phyloP scores from a whole-genome alignment of 2,329 filamentous ascomycete species.

The Colletotrichum godetiae region DNA sequence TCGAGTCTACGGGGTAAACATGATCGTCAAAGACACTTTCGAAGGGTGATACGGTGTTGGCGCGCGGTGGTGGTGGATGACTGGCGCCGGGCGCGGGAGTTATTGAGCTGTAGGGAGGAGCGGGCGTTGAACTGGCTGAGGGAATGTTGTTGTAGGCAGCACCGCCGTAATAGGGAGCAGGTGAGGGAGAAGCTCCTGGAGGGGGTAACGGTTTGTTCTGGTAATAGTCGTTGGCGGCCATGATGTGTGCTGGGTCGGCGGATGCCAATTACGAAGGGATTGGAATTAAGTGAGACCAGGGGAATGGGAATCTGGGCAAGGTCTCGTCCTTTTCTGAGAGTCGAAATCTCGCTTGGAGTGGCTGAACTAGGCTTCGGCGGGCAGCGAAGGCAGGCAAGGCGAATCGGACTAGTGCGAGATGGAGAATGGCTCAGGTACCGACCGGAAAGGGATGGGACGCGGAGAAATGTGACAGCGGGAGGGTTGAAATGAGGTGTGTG shows the following conservation, averaged over 20 bases:
- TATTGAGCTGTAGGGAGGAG: conserved; percentile 48
- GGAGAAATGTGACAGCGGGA: conserved; percentile 35
- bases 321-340: conserved; percentile 7
- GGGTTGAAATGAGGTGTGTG: conserved; percentile 16
- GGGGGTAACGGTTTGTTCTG: conserved; percentile 51
- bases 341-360: conserved; percentile 34
- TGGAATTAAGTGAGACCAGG: conserved; percentile 7
- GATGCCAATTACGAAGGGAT: conserved; percentile 8
- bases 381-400: background rate
- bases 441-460: conserved; percentile 28
- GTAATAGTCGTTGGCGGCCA: conserved; percentile 77
- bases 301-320: conserved; percentile 25
- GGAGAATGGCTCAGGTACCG: conserved; percentile 27
- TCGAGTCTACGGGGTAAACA: conserved; percentile 68
- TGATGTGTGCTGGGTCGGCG: conserved; percentile 46
- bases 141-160: conserved; percentile 52
- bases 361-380: background rate
- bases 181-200: conserved; percentile 49
- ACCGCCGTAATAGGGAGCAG: conserved; percentile 55
- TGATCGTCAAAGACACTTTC: conserved; percentile 76
- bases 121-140: conserved; percentile 52
- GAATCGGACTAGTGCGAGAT: conserved; percentile 27
- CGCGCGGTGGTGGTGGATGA: conserved; percentile 47
- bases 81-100: conserved; percentile 25
- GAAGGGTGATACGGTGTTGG: conserved; percentile 65